Conservation (phyloP, 768 basidiomycete species). For the Epithele typhae region DNA sequence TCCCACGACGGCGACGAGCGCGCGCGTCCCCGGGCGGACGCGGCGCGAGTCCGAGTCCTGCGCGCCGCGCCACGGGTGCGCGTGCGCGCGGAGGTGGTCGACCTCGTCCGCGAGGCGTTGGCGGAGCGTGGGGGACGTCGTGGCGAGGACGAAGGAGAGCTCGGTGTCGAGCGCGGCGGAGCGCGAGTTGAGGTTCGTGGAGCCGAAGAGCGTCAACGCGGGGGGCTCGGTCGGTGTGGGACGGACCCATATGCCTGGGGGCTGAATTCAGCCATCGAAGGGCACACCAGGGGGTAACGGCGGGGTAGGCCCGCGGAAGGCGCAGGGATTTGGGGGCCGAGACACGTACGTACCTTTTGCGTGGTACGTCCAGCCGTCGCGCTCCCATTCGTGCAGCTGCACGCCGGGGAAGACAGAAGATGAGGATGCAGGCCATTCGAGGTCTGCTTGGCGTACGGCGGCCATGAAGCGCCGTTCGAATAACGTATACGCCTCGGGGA, state of each 20-base stretch:
- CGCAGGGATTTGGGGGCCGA: not conserved
- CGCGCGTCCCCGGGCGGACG: conserved; percentile 61
- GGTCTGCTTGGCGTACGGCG: conserved; percentile 48
- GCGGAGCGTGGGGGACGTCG: conserved; percentile 51
- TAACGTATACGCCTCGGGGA: conserved; percentile 93
- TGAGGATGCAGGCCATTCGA: conserved; percentile 20
- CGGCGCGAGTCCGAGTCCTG: conserved; percentile 32
- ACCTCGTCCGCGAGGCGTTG: conserved; percentile 51
- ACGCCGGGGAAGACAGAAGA: conserved; percentile 42
- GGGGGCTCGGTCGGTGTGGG: conserved; percentile 48
- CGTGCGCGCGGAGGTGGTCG: conserved; percentile 43
- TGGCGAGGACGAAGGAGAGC: conserved; percentile 79
- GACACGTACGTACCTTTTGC: conserved; percentile 73
- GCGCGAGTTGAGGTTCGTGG: conserved; percentile 91
- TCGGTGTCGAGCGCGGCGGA: conserved; percentile 91
- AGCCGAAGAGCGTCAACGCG: conserved; percentile 82
- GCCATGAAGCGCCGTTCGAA: conserved; percentile 82
- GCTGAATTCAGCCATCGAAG: not conserved
- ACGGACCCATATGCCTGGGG: conserved; percentile 85
- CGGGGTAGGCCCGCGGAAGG: not conserved
- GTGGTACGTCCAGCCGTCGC: conserved; percentile 94
- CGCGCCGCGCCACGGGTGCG: conserved; percentile 55
- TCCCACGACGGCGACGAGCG: conserved; percentile 58
- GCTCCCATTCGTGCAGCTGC: conserved; percentile 82
- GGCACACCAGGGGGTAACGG: not conserved